Base-by-base conservation (phyloP, 306 rosid genomes). In the Rosa lucieae region DNA sequence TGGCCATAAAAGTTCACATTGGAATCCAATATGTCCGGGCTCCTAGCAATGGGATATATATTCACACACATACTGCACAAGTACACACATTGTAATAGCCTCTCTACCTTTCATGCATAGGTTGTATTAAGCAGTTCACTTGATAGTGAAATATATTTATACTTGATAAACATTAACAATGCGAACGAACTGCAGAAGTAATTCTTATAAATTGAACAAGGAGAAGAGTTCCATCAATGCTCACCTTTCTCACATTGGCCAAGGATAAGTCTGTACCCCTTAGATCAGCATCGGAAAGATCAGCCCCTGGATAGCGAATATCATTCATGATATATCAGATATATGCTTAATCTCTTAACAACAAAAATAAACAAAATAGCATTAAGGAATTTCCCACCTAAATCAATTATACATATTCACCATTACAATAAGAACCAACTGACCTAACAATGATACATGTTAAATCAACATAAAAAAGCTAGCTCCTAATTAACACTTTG, bases 381-480 rank as follows among this genome's bases (percentile, higher is more conserved):
- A 9, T 32, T 46, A 11, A 14, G 23, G 23, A 29, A 5, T 48
- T 71, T 10, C 58, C 6, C 32, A 8, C 18, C 51, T 10, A 46
- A 68, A 7, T 68, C 74, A 11, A 32, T 32, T 32, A 23, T 6
- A 46, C 49, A 43, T 11, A 8, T 53, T 8, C 44, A 8, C 9
- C 39, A 39, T 73, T 32, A 18, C n/a, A 6, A n/a, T 21, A 5
- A 53, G 1, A 13, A 6, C 23, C 1, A 59, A 32, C 44, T 1
- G 3, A 14, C 42, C 9, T 4, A 17, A 14, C 17, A 29, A 32
- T 4, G 68, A 49, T 78, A 93, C 99, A 94, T 67, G 98, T 95
- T 85, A 91, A 88, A 88, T 95, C 99, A 73, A 97, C 90, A 84
- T 91, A 63, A 95, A 95, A 93, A 95, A 92, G 90, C 97, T 91